Conservation (phyloP, 228 moss, liverwort and hornwort genomes). For the Sphagnum fallax region DNA sequence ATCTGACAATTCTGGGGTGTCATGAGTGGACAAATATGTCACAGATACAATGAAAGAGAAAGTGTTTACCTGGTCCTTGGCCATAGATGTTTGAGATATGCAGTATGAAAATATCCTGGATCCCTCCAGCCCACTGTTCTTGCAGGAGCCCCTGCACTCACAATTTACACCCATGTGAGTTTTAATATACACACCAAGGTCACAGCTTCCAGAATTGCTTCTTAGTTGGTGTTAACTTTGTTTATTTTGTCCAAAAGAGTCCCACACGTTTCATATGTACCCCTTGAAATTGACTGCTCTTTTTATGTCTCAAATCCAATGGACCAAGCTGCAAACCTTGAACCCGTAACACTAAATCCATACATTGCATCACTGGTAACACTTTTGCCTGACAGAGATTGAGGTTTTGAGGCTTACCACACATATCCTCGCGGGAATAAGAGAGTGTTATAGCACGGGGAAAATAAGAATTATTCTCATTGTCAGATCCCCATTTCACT, state of each 20-base stretch:
- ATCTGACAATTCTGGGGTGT: not conserved
- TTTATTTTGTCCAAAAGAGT: too few relatives aligned
- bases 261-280: not conserved
- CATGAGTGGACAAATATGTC: not conserved
- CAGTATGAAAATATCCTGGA: conserved; percentile 66
- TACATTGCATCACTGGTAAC: not conserved
- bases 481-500: conserved; percentile 24
- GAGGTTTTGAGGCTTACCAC: conserved; percentile 27
- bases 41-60: not conserved
- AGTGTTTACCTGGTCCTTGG: conserved; percentile 50
- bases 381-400: not conserved
- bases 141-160: conserved; percentile 56
- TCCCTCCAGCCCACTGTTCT: conserved; percentile 75
- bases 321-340: too few relatives aligned
- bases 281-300: not conserved
- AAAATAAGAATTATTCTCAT: conserved; percentile 16
- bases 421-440: conserved; percentile 56
- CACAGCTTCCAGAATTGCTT: not conserved
- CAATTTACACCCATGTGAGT: not conserved
- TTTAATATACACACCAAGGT: too few relatives aligned
- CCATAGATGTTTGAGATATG: conserved; percentile 43
- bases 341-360: too few relatives aligned
- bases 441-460: conserved; percentile 49
- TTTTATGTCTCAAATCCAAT: not conserved
- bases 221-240: not conserved